A percentile compares a stretch with the other conserved stretches of the same genome.
These are phyloP conservation scores for Metroxylon sagu DNA, from an alignment of 176 grass and related monocot species.

Conservation along the genomic window DNA sequence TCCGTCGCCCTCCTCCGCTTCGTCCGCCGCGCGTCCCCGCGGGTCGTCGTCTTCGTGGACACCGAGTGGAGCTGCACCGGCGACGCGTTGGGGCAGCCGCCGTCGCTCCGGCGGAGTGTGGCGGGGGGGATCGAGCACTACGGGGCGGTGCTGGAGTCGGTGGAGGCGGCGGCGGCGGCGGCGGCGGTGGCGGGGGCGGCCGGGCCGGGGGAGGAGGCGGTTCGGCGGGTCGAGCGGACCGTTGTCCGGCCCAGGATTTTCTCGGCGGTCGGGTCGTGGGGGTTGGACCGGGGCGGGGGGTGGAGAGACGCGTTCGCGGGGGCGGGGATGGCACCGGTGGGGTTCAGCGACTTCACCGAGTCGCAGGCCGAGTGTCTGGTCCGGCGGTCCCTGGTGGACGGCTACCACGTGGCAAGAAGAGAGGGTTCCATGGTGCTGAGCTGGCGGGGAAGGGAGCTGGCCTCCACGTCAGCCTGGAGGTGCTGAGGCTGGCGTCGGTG, in stretches of 20 bases:
- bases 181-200: not conserved
- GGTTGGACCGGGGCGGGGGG: slow-evolving; percentile 8
- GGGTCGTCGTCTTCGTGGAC: slow-evolving; percentile 37
- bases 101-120: slow-evolving; percentile 16
- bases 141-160: slow-evolving; percentile 24
- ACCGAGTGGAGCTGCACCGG: slow-evolving; percentile 16
- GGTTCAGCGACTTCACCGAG: slow-evolving; percentile 37
- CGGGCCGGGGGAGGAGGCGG: slow-evolving; percentile 18
- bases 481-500: slow-evolving; percentile 17
- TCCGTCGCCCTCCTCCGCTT: slow-evolving; percentile 33
- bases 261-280: slow-evolving; percentile 24
- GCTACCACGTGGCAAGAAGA: slow-evolving; percentile 39
- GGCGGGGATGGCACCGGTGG: slow-evolving; percentile 19
- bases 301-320: slow-evolving; percentile 28
- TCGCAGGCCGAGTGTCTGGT: slow-evolving; percentile 51
- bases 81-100: not conserved
- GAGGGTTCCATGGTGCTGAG: slow-evolving; percentile 43
- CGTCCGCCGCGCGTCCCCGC: slow-evolving; percentile 19
- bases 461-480: slow-evolving; percentile 48
- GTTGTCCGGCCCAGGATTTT: slow-evolving; percentile 25
- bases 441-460: slow-evolving; percentile 47
- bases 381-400: slow-evolving; percentile 20
- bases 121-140: slow-evolving; percentile 30
- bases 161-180: slow-evolving; percentile 31
- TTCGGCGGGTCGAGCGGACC: slow-evolving; percentile 32